Conservation (phyloP, 1,284 basidiomycete species). For the Naganishia albida region DNA sequence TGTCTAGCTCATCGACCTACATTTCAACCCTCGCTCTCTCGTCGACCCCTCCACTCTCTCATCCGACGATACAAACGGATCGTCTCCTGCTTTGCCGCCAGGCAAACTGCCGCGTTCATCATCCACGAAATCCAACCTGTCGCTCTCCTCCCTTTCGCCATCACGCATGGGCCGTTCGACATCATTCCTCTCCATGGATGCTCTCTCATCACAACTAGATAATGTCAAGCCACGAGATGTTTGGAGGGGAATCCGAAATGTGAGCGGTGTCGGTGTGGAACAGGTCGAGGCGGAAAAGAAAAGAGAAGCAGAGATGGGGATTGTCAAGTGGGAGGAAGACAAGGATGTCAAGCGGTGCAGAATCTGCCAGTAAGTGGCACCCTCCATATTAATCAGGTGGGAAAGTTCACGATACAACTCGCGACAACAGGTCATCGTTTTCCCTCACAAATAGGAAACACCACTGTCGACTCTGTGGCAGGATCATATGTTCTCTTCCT, state of each 20-base stretch:
- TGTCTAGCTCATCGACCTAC: constrained; percentile 66
- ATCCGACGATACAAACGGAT: constrained; percentile 15
- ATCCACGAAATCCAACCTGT: constrained; percentile 22
- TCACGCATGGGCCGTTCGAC: constrained; percentile 32
- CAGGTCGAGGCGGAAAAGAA: constrained; percentile 52
- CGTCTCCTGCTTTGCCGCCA: background rate
- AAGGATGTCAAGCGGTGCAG: constrained; percentile 41
- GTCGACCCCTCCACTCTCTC: constrained; percentile 25
- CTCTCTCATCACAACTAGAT: constrained; percentile 39
- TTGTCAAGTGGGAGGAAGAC: constrained; percentile 76
- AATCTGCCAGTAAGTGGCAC: constrained; percentile 67
- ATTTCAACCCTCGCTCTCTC: constrained; percentile 63
- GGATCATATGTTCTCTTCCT: constrained; percentile 88
- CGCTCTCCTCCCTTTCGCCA: constrained; percentile 38
- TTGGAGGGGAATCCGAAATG: constrained; percentile 59
- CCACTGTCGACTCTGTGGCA: constrained; percentile 91
- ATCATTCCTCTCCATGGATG: constrained; percentile 13
- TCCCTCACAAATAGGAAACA: constrained; percentile 91
- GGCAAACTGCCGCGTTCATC: constrained; percentile 14
- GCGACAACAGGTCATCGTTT: constrained; percentile 66
- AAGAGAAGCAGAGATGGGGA: constrained; percentile 70
- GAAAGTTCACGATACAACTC: no score
- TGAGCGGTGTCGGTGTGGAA: constrained; percentile 64
- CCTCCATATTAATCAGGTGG: background rate
- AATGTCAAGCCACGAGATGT: constrained; percentile 50